phyloP scores from a whole-genome alignment of 2,329 filamentous ascomycete species.

The Chrysoporthe deuterocubensis region DNA sequence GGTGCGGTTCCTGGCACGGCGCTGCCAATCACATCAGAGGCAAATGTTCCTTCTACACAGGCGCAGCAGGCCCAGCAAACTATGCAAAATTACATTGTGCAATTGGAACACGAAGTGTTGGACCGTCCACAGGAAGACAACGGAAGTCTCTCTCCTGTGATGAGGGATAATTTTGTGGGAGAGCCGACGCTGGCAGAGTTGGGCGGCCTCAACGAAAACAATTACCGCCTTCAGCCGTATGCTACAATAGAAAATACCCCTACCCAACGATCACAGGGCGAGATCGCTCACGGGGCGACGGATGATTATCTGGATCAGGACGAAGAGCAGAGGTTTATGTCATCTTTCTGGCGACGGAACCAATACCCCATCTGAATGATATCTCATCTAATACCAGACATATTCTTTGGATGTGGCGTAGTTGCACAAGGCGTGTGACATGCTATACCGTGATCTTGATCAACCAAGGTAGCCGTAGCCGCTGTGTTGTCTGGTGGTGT shows the following conservation, averaged over 20 bases:
- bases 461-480: not conserved
- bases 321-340: slow-evolving; percentile 23
- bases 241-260: not conserved
- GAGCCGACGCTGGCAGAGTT: not conserved
- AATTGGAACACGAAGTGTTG: slow-evolving; percentile 15
- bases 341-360: slow-evolving; percentile 24
- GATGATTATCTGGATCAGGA: slow-evolving; percentile 1
- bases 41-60: not conserved
- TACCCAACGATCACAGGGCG: not conserved
- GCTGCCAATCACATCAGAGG: not conserved
- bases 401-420: not conserved
- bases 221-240: not conserved
- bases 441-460: not conserved
- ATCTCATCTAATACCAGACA: not conserved
- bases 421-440: not conserved
- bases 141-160: not conserved
- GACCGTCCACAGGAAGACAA: not conserved
- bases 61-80: not conserved
- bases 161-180: not conserved
- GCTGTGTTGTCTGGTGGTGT: not conserved
- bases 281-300: not conserved
- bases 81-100: slow-evolving; percentile 21
- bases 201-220: not conserved
- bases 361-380: slow-evolving; percentile 6
- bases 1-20: not conserved